phyloP scores from a whole-genome alignment of 1,139 yeast species.

The Magnusiomyces fungicola region DNA sequence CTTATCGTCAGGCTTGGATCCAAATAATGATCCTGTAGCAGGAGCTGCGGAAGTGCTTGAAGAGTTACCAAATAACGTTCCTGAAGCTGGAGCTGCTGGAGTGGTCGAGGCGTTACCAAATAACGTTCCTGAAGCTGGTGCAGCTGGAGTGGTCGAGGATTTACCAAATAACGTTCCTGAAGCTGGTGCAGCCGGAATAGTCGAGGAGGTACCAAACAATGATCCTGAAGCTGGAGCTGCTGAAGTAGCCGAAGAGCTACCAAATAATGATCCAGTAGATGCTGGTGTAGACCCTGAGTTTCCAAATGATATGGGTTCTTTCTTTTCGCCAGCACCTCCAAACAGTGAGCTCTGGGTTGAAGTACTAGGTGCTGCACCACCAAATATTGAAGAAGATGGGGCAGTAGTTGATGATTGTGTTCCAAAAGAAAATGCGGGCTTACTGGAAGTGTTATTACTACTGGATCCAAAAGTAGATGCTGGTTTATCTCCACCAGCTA shows the following conservation, averaged over 20 bases:
- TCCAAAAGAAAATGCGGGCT: no score
- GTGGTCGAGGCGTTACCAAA: slow-evolving; percentile 10
- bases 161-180: neutral
- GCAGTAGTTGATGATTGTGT: neutral
- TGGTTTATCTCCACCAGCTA: slow-evolving; percentile 9
- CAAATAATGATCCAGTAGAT: slow-evolving; percentile 11
- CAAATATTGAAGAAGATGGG: neutral
- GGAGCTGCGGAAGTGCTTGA: neutral
- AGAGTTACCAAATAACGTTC: neutral
- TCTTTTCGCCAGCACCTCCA: neutral
- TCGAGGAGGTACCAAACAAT: no score
- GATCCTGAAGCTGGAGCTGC: neutral
- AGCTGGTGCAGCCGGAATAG: neutral
- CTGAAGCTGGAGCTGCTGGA: slow-evolving; percentile 6
- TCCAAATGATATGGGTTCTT: neutral
- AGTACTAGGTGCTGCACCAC: slow-evolving; percentile 16
- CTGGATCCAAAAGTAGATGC: neutral
- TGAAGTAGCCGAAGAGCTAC: slow-evolving; percentile 5
- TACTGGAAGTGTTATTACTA: neutral
- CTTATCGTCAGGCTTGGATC: slow-evolving; percentile 23
- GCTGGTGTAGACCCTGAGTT: neutral
- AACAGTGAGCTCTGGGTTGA: slow-evolving; percentile 16
- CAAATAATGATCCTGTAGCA: slow-evolving; percentile 10
- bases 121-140: slow-evolving; percentile 15
- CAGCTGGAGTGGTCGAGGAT: slow-evolving; percentile 16